A percentile compares a stretch with the other conserved stretches of the same genome.
Evolutionary conservation across 2,329 filamentous ascomycete species (phyloP).

Genomic region (Sporothrix curviconia): DNA sequence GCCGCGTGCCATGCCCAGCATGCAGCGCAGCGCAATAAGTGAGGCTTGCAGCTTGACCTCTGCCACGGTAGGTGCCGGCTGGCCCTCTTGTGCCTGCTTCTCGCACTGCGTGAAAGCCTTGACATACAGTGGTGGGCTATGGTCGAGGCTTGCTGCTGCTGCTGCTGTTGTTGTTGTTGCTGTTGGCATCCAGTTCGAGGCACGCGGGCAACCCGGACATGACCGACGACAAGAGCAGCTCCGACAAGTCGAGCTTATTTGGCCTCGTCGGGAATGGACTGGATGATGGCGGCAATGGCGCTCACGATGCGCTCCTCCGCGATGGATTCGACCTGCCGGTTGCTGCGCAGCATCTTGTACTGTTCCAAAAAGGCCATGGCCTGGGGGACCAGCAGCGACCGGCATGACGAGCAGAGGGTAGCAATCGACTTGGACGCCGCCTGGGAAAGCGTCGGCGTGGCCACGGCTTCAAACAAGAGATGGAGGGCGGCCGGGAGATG

Average conservation of each 20-base stretch:
- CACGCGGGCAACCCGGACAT: constrained; percentile 52
- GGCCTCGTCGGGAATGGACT: constrained; percentile 57
- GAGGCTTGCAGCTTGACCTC: constrained; percentile 45
- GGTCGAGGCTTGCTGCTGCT: constrained; percentile 12
- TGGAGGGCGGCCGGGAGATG: constrained; percentile 65
- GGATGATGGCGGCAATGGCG: constrained; percentile 68
- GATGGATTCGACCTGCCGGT: constrained; percentile 56
- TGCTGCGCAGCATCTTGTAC: constrained; percentile 58
- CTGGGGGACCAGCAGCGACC: constrained; percentile 60
- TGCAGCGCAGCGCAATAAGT: constrained; percentile 56
- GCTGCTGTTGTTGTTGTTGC: too few relatives aligned
- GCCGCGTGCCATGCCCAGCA: constrained; percentile 64
- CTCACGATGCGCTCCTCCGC: constrained; percentile 68
- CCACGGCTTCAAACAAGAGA: constrained; percentile 65
- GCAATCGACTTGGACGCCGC: constrained; percentile 68
- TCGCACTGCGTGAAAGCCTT: constrained; percentile 22
- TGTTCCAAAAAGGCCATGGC: constrained; percentile 63
- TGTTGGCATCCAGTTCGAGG: constrained; percentile 30
- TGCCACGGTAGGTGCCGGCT: constrained; percentile 24
- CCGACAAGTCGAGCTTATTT: constrained; percentile 48
- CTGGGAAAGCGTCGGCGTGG: constrained; percentile 39
- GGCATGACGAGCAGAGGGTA: constrained; percentile 68
- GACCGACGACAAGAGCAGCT: constrained; percentile 54
- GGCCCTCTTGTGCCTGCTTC: constrained; percentile 5
- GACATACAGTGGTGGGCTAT: constrained; percentile 16